phyloP scores from a whole-genome alignment of 129 eudicot genomes.

The Escallonia rubra region DNA sequence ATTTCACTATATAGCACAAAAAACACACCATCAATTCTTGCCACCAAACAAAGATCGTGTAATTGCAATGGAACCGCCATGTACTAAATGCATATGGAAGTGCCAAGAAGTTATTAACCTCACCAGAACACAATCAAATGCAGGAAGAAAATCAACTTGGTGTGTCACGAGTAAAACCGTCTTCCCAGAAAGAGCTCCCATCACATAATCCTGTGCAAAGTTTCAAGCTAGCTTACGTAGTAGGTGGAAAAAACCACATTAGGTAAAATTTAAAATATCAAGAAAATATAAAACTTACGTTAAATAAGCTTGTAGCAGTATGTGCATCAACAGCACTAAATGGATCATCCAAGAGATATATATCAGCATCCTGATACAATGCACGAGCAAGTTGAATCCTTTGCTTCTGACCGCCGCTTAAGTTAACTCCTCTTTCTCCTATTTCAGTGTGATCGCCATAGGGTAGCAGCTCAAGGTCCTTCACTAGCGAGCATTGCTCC shows the following conservation, averaged over 20 bases:
- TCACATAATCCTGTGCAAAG: conserved; percentile 70
- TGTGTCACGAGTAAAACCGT: conserved; percentile 94
- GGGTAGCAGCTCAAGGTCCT: conserved; percentile 72
- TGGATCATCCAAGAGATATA: conserved; percentile 94
- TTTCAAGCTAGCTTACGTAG: neutral
- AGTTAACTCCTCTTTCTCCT: conserved; percentile 97
- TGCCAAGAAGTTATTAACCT: conserved; percentile 15
- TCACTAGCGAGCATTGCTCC: conserved; percentile 61
- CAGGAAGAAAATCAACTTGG: conserved; percentile 97
- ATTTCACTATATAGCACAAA: too few species aligned
- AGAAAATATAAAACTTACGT: conserved; percentile 25
- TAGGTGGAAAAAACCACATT: neutral
- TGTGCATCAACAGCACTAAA: conserved; percentile 99
- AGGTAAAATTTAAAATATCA: neutral
- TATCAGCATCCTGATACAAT: conserved; percentile 82
- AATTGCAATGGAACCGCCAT: too few species aligned
- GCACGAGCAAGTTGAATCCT: conserved; percentile 99
- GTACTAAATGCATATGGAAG: too few species aligned
- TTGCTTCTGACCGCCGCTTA: conserved; percentile 97
- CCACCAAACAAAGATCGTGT: too few species aligned
- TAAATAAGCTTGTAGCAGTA: conserved; percentile 85
- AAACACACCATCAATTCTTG: too few species aligned
- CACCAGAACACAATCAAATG: conserved; percentile 84
- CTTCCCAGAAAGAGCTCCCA: conserved; percentile 82
- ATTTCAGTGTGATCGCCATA: conserved; percentile 81